A percentile compares a stretch with the other conserved stretches of the same genome.
These are phyloP conservation scores for Rhodomyrtus tomentosa DNA, from an alignment of 345 rosid species.

Conservation along the genomic window DNA sequence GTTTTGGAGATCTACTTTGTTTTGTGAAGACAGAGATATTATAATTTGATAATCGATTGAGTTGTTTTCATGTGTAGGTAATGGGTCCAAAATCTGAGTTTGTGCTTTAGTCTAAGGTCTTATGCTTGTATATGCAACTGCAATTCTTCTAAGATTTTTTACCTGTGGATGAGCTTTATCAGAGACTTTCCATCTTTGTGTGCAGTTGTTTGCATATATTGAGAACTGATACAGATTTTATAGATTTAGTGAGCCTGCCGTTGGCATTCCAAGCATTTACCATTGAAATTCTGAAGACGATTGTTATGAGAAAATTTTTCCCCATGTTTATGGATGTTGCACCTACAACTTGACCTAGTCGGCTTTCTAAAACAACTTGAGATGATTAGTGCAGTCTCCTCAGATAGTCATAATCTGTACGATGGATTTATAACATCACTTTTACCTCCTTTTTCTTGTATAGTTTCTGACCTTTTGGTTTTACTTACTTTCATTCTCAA, in stretches of 20 bases:
- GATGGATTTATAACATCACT: not conserved
- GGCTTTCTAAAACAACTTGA: not conserved
- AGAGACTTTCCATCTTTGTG: not conserved
- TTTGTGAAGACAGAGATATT: not conserved
- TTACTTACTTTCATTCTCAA: not conserved
- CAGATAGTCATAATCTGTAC: not conserved
- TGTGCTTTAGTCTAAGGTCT: not conserved
- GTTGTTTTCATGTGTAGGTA: not conserved
- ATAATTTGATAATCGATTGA: not conserved
- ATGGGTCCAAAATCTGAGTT: not conserved
- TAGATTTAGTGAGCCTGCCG: not conserved
- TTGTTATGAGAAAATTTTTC: not conserved
- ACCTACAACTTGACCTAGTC: not conserved
- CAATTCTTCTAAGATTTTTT: not conserved
- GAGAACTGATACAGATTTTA: not conserved
- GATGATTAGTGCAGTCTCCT: not conserved
- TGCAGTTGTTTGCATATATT: not conserved
- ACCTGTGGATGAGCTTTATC: not conserved
- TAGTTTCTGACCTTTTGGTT: not conserved
- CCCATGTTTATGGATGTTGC: not conserved
- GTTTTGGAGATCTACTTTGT: not conserved
- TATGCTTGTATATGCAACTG: not conserved
- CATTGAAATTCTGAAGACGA: not conserved
- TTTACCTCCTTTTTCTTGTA: not conserved
- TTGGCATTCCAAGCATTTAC: not conserved